phyloP scores from a whole-genome alignment of 2,329 filamentous ascomycete genomes.

The Dactylellina sp. region DNA sequence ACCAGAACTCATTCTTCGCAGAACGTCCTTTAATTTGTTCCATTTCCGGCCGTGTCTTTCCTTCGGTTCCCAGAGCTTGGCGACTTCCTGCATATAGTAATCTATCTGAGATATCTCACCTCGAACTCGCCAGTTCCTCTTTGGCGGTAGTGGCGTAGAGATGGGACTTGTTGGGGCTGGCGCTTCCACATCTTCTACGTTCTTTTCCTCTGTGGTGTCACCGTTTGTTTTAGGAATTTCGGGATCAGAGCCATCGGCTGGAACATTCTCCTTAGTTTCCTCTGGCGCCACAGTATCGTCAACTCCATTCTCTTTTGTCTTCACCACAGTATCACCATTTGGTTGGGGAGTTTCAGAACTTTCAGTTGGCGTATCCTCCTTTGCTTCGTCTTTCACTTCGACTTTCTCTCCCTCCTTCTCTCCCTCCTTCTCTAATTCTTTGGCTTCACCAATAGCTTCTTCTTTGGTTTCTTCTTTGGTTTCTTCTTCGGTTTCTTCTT shows the following conservation, averaged over 20 bases:
- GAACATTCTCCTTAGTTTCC: background rate
- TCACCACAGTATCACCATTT: background rate
- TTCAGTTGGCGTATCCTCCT: background rate
- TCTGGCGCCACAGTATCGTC: background rate
- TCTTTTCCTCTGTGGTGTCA: background rate
- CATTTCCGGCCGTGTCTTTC: conserved; percentile 33
- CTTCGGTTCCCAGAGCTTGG: background rate
- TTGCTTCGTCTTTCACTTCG: background rate
- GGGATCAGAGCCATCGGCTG: background rate
- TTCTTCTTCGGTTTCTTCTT: no score
- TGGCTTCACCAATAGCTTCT: background rate
- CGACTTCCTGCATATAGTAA: conserved; percentile 7
- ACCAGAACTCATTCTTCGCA: conserved; percentile 18
- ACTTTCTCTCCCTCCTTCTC: background rate
- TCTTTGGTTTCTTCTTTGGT: background rate
- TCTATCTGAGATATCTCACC: conserved; percentile 22
- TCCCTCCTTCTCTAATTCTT: background rate
- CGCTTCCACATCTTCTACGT: no score
- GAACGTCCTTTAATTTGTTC: conserved; percentile 18
- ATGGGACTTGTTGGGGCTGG: background rate
- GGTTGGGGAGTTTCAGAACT: no score
- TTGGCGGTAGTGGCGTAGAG: background rate
- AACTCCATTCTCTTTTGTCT: background rate
- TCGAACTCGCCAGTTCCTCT: conserved; percentile 14
- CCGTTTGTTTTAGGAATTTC: background rate